These are phyloP conservation scores for Physcia stellaris DNA, from an alignment of 495 filamentous ascomycete genomes.

Conservation along the genomic window DNA sequence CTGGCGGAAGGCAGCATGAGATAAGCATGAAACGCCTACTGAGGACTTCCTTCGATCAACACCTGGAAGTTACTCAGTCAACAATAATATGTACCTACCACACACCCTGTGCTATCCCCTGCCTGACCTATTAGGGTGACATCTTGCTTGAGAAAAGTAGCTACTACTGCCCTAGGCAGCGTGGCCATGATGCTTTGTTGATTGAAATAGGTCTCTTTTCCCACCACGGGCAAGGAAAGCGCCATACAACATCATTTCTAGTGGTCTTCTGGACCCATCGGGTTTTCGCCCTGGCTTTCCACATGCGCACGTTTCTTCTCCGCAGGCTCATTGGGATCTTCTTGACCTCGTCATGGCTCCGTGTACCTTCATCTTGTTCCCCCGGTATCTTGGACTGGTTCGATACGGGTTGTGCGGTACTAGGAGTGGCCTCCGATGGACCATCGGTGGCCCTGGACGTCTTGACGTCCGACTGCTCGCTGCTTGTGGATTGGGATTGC, in stretches of 20 bases:
- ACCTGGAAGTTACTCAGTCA: too few species aligned
- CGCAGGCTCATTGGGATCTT: slow-evolving; percentile 8
- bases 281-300: slow-evolving; percentile 10
- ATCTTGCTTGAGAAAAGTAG: too few species aligned
- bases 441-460: slow-evolving; percentile 7
- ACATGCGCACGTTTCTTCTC: slow-evolving; percentile 9
- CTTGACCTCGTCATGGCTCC: slow-evolving; percentile 9
- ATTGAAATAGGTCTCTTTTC: too few species aligned
- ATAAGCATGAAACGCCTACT: too few species aligned
- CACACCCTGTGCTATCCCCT: too few species aligned
- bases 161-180: too few species aligned
- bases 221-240: too few species aligned
- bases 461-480: slow-evolving; percentile 7
- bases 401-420: slow-evolving; percentile 6
- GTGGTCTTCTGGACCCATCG: slow-evolving; percentile 8
- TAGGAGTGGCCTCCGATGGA: slow-evolving; percentile 3
- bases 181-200: too few species aligned
- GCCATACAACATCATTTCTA: slow-evolving; percentile 1
- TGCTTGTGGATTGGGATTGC: slow-evolving; percentile 8
- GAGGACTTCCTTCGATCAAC: too few species aligned
- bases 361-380: slow-evolving; percentile 9
- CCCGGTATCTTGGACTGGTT: slow-evolving; percentile 7
- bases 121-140: too few species aligned
- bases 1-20: too few species aligned
- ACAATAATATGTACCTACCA: too few species aligned